These are phyloP conservation scores for Lactarius vividus DNA, from an alignment of 768 basidiomycete genomes.

Conservation along the genomic window DNA sequence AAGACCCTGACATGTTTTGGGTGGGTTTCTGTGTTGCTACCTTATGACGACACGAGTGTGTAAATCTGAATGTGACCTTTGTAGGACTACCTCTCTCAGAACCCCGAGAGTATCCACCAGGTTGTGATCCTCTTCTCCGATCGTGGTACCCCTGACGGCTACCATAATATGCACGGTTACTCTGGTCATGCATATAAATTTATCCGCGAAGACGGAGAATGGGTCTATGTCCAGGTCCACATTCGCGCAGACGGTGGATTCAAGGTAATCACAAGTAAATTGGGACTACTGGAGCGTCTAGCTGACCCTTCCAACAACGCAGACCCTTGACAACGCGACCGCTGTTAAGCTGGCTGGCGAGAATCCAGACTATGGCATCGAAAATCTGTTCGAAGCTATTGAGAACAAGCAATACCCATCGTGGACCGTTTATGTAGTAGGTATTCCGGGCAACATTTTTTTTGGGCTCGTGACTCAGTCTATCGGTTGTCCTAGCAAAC, in stretches of 20 bases:
- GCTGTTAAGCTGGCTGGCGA: conserved; percentile 65
- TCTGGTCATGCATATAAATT: conserved; percentile 91
- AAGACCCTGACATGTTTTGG: conserved; percentile 86
- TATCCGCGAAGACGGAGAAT: conserved; percentile 79
- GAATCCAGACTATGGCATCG: conserved; percentile 83
- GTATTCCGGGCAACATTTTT: conserved; percentile 31
- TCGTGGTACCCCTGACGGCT: conserved; percentile 91
- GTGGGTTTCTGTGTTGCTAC: conserved; percentile 36
- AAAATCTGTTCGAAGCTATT: conserved; percentile 78
- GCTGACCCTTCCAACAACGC: conserved; percentile 14
- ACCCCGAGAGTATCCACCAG: conserved; percentile 88
- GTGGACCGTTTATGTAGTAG: conserved; percentile 84
- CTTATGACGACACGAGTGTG: neutral
- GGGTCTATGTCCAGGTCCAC: conserved; percentile 87
- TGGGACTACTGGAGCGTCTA: neutral
- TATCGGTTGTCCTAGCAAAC: conserved; percentile 58
- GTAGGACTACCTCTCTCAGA: conserved; percentile 85
- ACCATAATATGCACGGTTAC: conserved; percentile 85
- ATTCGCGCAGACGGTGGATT: conserved; percentile 74
- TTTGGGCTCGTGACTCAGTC: conserved; percentile 1
- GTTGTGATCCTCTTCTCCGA: conserved; percentile 92
- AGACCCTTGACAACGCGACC: conserved; percentile 69
- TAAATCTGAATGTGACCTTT: conserved; percentile 21
- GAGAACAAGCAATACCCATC: conserved; percentile 76
- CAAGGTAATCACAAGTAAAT: conserved; percentile 49